Evolutionary conservation across 768 basidiomycete genomes (phyloP).

Genomic region (Boletus patriciae): DNA sequence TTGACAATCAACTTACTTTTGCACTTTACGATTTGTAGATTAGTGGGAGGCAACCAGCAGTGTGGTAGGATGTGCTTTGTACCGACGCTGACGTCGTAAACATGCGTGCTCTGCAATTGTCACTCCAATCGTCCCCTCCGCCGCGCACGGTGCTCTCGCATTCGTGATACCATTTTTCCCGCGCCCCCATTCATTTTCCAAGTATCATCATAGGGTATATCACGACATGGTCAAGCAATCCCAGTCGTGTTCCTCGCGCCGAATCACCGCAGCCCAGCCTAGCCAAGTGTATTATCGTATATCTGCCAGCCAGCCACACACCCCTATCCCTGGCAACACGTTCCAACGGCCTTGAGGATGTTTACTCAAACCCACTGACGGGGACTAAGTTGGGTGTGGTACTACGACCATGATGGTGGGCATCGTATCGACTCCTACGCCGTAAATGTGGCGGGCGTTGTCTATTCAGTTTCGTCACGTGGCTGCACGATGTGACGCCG

Average conservation of each 20-base stretch:
- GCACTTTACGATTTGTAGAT: no score
- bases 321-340: neutral
- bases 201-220: neutral
- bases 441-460: neutral
- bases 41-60: no score
- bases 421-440: neutral
- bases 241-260: neutral
- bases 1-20: no score
- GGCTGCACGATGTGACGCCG: neutral
- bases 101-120: no score
- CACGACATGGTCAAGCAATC: neutral
- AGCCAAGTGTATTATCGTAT: neutral
- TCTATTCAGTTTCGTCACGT: neutral
- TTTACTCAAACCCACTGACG: neutral
- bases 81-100: no score
- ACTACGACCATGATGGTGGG: no score
- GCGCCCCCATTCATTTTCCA: no score
- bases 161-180: no score
- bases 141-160: no score
- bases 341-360: neutral
- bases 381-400: no score
- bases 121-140: no score
- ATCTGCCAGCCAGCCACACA: neutral
- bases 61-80: no score
- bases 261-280: neutral